Base-by-base conservation (phyloP, 176 grass and related monocot species). In the Rhynchospora breviuscula region DNA sequence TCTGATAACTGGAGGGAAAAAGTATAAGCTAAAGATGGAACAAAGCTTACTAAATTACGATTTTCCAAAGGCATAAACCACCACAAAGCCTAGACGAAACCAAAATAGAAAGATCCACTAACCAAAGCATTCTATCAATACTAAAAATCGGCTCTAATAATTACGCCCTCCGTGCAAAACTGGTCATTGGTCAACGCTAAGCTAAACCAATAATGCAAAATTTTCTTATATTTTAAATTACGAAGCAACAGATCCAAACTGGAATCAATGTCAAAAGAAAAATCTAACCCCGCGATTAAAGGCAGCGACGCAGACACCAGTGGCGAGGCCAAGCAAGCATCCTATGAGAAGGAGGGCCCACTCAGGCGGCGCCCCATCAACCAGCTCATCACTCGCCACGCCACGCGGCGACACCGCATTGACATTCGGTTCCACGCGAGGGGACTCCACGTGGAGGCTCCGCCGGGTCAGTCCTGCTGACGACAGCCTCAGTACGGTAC, bases 341-440 rank as follows among this genome's bases (percentile, higher is more conserved):
- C 96, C 93, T 9, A 99, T 92, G 19, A 99, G 93, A 82, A 99
- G 86, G 52, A 99, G 59, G 44, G 93, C 96, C 96, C 96, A 99
- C 80, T 99, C 96, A n/a, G 96, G 96, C 53, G 96, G 96, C 33
- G 96, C 96, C 3, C 96, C 96, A 10, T 99, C 93, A 0, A 88
- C 89, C 56, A 99, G 88, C 61, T 87, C 91, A 67, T 95, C 95
- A 85, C 8, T 94, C 89, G 85, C 91, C 87, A 51, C 76, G 72
- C 75, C 91, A 72, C 86, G 84, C 77, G 44, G 90, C 83, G 53
- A 61, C 10, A 26, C 67, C 6, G 78, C 52, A 76, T 86, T 85
- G 45, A 26, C 87, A 17, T 48, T 23, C 18, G 60, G 49, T 59
- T 52, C 86, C n/a, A 65, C 33, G 21, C 72, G 40, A 1, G 79